These are phyloP conservation scores for Hypoxylon sp. DNA, from an alignment of 2,329 filamentous ascomycete genomes.

Conservation along the genomic window DNA sequence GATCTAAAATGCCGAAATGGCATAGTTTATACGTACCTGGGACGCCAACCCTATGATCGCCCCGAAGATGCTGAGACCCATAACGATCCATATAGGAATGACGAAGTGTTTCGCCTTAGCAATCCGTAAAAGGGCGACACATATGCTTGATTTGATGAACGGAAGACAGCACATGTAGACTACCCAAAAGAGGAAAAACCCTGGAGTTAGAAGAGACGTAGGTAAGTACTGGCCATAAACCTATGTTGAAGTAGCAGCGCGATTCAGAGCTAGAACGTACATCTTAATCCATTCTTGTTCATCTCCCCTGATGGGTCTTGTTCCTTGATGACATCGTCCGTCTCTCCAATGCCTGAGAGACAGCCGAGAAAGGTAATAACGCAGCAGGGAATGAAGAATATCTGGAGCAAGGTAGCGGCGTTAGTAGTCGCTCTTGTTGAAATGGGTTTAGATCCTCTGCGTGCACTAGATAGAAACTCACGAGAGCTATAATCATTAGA, in stretches of 20 bases:
- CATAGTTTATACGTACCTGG: too few relatives aligned
- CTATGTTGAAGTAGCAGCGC: background rate
- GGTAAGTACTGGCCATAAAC: background rate
- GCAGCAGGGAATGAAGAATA: conserved; percentile 32
- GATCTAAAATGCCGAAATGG: too few relatives aligned
- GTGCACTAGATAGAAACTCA: conserved; percentile 15
- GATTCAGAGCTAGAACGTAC: conserved; percentile 9
- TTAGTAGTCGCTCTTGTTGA: background rate
- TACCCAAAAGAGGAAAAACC: conserved; percentile 32
- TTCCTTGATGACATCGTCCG: conserved; percentile 13
- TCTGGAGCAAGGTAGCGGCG: background rate
- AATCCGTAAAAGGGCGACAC: conserved; percentile 43
- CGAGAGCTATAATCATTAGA: conserved; percentile 28
- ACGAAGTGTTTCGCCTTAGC: conserved; percentile 36
- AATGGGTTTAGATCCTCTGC: background rate
- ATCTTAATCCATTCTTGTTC: conserved; percentile 21
- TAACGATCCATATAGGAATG: conserved; percentile 41
- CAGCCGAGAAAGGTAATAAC: conserved; percentile 21
- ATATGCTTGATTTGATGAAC: conserved; percentile 44
- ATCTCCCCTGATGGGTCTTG: conserved; percentile 17
- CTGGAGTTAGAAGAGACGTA: conserved; percentile 20
- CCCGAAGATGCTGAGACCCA: conserved; percentile 33
- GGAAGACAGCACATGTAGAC: conserved; percentile 35
- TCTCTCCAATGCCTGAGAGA: conserved; percentile 34
- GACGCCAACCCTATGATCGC: conserved; percentile 24